Evolutionary conservation across 495 filamentous ascomycete species (phyloP).

Genomic region (Cladorrhinum samala): DNA sequence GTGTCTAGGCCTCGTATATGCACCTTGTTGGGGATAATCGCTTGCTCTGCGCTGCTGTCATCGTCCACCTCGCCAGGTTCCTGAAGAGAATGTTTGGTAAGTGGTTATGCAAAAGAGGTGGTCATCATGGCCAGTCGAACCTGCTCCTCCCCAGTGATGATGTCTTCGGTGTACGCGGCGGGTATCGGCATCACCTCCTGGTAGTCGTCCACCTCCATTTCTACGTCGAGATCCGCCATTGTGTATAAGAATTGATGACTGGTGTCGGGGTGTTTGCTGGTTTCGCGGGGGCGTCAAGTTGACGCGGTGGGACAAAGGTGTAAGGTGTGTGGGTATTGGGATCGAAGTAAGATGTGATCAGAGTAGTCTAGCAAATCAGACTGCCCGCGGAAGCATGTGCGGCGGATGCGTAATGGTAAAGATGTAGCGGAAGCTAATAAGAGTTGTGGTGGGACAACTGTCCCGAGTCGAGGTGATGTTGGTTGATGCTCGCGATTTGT

Average conservation of each 20-base stretch:
- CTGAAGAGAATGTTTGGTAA: conserved; percentile 13
- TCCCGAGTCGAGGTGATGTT: background rate
- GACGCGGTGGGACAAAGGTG: background rate
- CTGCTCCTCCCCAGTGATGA: conserved; percentile 32
- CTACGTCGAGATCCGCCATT: conserved; percentile 73
- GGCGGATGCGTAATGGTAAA: too few relatives aligned
- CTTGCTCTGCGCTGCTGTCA: conserved; percentile 17
- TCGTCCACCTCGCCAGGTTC: conserved; percentile 34
- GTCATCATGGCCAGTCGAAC: conserved; percentile 13
- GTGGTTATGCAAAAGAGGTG: conserved; percentile 3
- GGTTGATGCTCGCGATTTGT: background rate
- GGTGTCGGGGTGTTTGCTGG: too few relatives aligned
- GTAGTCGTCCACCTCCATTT: conserved; percentile 53
- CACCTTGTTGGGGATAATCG: conserved; percentile 56
- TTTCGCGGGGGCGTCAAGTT: background rate
- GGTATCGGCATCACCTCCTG: conserved; percentile 35
- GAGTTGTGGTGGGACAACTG: too few relatives aligned
- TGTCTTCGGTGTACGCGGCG: conserved; percentile 43
- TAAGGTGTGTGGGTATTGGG: background rate
- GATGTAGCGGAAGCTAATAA: too few relatives aligned
- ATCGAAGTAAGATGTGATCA: background rate
- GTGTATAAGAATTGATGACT: background rate
- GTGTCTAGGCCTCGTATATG: conserved; percentile 78
- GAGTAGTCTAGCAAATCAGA: too few relatives aligned
- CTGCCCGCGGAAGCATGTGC: too few relatives aligned